A percentile compares a stretch with the other conserved stretches of the same genome.
phyloP scores from a whole-genome alignment of 352 stramenopile species.

The Phytophthora kernoviae region DNA sequence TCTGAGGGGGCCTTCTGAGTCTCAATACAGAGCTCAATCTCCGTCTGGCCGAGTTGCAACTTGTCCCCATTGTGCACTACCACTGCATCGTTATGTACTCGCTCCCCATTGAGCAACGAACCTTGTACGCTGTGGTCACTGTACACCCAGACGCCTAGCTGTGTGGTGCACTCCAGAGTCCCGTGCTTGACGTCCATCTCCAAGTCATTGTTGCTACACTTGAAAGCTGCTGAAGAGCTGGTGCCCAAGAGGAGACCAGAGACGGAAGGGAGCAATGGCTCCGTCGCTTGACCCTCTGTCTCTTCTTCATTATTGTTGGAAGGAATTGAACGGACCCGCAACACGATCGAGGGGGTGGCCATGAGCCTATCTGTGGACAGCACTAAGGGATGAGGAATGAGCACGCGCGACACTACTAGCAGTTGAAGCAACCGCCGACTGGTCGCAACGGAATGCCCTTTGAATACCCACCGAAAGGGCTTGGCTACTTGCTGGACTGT shows the following conservation, averaged over 20 bases:
- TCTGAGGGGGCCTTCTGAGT: slow-evolving; percentile 2
- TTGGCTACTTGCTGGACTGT: too few relatives aligned
- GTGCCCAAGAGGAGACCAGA: slow-evolving; percentile 23
- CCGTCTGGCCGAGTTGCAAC: slow-evolving; percentile 56
- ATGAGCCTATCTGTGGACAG: slow-evolving; percentile 8
- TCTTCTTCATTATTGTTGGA: slow-evolving; percentile 22
- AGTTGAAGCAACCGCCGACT: slow-evolving; percentile 8
- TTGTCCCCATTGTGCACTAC: slow-evolving; percentile 64
- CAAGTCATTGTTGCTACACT: slow-evolving; percentile 10
- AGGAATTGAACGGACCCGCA: slow-evolving; percentile 11
- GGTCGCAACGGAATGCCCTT: background rate
- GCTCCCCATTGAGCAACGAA: slow-evolving; percentile 47
- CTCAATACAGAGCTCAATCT: slow-evolving; percentile 52
- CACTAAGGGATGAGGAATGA: slow-evolving; percentile 11
- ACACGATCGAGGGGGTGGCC: slow-evolving; percentile 9
- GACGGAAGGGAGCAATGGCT: slow-evolving; percentile 3
- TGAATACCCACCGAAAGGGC: too few relatives aligned
- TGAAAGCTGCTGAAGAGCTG: slow-evolving; percentile 9
- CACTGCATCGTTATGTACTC: slow-evolving; percentile 52
- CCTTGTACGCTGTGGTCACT: slow-evolving; percentile 72
- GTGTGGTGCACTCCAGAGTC: slow-evolving; percentile 54
- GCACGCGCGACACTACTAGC: background rate
- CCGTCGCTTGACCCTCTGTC: slow-evolving; percentile 5
- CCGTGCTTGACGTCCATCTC: slow-evolving; percentile 43
- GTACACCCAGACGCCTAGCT: slow-evolving; percentile 71